A percentile compares a stretch with the other conserved stretches of the same genome.
These are phyloP conservation scores for Rhododendron vialii DNA, from an alignment of 148 eudicot species.

Conservation along the genomic window DNA sequence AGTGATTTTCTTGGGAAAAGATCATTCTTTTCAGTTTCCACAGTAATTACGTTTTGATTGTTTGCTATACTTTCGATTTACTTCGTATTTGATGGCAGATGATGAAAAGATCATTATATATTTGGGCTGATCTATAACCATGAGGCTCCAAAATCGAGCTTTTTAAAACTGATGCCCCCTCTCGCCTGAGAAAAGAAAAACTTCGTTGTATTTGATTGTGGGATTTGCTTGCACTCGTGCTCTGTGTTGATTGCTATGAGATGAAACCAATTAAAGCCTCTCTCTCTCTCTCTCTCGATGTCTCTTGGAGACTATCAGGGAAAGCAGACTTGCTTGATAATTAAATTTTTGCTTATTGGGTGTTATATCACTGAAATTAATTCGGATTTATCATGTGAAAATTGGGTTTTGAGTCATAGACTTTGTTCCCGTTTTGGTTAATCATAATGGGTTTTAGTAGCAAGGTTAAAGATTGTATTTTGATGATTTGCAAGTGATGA, in stretches of 20 bases:
- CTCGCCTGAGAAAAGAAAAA: too few relatives aligned
- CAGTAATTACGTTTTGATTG: background rate
- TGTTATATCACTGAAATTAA: background rate
- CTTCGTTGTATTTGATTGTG: too few relatives aligned
- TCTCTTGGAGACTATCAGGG: too few relatives aligned
- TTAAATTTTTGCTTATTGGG: background rate
- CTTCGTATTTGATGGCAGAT: too few relatives aligned
- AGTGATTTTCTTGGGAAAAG: background rate
- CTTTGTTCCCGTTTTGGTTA: background rate
- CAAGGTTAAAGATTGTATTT: background rate
- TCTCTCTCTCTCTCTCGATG: too few relatives aligned
- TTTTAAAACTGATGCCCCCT: too few relatives aligned
- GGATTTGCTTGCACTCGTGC: background rate
- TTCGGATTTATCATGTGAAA: background rate
- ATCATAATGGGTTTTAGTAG: background rate
- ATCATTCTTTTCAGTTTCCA: background rate
- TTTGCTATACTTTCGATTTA: too few relatives aligned
- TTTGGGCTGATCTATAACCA: too few relatives aligned
- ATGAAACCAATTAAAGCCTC: background rate
- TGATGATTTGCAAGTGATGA: constrained; percentile 24
- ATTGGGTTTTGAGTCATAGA: background rate
- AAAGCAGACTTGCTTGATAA: background rate
- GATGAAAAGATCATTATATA: too few relatives aligned
- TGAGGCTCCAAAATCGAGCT: too few relatives aligned
- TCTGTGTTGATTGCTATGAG: background rate